Percentiles rank a stretch among this genome's conserved stretches.
These are phyloP conservation scores for Amphicarpaea edgeworthii DNA, from an alignment of 306 rosid species.

Conservation along the genomic window DNA sequence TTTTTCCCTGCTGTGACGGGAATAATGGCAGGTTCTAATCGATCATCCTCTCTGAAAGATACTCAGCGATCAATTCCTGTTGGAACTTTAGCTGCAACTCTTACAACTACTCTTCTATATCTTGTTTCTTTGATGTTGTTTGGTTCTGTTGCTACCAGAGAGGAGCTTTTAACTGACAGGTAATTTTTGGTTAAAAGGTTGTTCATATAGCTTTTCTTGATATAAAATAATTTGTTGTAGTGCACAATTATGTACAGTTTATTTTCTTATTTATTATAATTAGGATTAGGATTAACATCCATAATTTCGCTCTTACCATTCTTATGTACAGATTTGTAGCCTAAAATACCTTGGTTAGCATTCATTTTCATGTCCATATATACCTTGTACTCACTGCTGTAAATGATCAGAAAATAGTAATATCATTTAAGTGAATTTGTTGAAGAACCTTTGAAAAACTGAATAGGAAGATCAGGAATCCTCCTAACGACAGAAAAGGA, in stretches of 20 bases:
- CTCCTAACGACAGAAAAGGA: not conserved
- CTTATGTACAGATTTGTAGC: not conserved
- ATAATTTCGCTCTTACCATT: not conserved
- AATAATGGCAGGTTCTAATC: slow-evolving; percentile 99
- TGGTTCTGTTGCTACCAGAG: slow-evolving; percentile 87
- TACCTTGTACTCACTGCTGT: not conserved
- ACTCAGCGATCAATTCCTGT: slow-evolving; percentile 98
- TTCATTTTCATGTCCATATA: not conserved
- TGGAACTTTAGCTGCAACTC: slow-evolving; percentile 94
- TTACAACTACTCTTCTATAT: slow-evolving; percentile 76
- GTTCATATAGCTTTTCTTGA: not conserved
- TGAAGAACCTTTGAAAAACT: slow-evolving; percentile 11
- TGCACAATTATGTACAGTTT: not conserved
- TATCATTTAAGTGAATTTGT: slow-evolving; percentile 3
- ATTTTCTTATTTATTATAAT: not conserved
- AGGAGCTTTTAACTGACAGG: slow-evolving; percentile 93
- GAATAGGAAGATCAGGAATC: slow-evolving; percentile 21
- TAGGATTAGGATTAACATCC: not conserved
- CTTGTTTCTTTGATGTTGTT: slow-evolving; percentile 80
- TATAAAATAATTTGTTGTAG: not conserved
- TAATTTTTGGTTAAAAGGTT: slow-evolving; percentile 44
- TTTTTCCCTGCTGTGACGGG: slow-evolving; percentile 99
- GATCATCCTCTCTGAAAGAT: slow-evolving; percentile 94
- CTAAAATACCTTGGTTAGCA: not conserved
- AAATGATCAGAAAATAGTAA: not conserved